Conservation (phyloP, 768 basidiomycete genomes). For the Mycena haematopus region DNA sequence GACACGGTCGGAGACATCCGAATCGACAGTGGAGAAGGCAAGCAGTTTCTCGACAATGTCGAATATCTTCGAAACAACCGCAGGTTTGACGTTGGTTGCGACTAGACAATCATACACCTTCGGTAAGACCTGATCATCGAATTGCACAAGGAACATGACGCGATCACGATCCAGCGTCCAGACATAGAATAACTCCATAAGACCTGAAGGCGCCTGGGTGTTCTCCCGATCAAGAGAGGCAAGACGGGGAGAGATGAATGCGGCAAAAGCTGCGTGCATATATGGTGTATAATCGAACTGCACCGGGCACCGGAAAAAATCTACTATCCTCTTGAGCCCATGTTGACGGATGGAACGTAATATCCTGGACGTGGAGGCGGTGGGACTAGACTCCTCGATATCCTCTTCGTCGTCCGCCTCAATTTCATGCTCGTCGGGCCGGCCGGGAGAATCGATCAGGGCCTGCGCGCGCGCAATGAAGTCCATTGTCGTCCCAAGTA, state of each 20-base stretch:
- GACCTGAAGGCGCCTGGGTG: slow-evolving; percentile 87
- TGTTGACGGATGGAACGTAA: slow-evolving; percentile 76
- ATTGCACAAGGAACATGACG: slow-evolving; percentile 69
- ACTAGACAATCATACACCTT: slow-evolving; percentile 84
- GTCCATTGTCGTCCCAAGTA: slow-evolving; percentile 73
- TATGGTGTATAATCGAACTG: slow-evolving; percentile 79
- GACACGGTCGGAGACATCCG: slow-evolving; percentile 54
- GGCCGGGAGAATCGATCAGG: slow-evolving; percentile 49
- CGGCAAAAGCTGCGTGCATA: slow-evolving; percentile 66
- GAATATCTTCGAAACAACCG: slow-evolving; percentile 80
- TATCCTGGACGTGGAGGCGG: slow-evolving; percentile 44
- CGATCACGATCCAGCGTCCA: slow-evolving; percentile 72
- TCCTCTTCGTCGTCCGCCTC: slow-evolving; percentile 42
- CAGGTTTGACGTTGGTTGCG: slow-evolving; percentile 85
- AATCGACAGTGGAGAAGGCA: slow-evolving; percentile 57
- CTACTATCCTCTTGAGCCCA: slow-evolving; percentile 84
- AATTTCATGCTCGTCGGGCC: slow-evolving; percentile 43
- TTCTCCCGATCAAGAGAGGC: slow-evolving; percentile 80
- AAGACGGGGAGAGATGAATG: slow-evolving; percentile 86
- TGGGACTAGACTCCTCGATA: slow-evolving; percentile 38
- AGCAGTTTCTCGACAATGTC: slow-evolving; percentile 84
- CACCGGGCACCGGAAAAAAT: slow-evolving; percentile 83
- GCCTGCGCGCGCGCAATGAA: slow-evolving; percentile 70
- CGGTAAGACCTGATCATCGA: slow-evolving; percentile 71
- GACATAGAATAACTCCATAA: slow-evolving; percentile 82